Percentiles rank a stretch among this genome's conserved stretches.
phyloP scores from a whole-genome alignment of 306 rosid species.

The Quillaja saponaria region DNA sequence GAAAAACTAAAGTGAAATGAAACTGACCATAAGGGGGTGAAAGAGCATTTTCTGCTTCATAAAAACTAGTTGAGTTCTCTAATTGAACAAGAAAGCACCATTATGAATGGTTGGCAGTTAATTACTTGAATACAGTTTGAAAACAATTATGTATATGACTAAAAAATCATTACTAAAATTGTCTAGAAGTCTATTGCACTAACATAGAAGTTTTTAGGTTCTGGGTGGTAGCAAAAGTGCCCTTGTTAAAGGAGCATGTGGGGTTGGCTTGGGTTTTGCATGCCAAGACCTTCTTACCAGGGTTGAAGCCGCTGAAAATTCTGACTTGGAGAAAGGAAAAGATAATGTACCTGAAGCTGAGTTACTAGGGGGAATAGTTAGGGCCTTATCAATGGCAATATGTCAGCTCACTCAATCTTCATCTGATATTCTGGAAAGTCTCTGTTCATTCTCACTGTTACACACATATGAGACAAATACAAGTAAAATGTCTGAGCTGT shows the following conservation, averaged over 20 bases:
- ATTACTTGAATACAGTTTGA: too few relatives aligned
- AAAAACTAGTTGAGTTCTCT: too few relatives aligned
- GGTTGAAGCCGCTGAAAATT: conserved; percentile 55
- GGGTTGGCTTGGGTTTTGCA: conserved; percentile 87
- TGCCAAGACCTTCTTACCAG: conserved; percentile 87
- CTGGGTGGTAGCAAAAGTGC: conserved; percentile 65
- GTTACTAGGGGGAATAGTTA: conserved; percentile 59
- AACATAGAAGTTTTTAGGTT: conserved; percentile 55
- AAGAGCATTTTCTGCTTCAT: too few relatives aligned
- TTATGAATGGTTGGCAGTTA: too few relatives aligned
- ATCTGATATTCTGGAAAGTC: conserved; percentile 57
- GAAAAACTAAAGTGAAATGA: too few relatives aligned
- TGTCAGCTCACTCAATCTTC: conserved; percentile 57
- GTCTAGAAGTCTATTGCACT: conserved; percentile 23
- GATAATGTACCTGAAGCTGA: conserved; percentile 56
- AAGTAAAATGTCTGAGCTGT: conserved; percentile 36
- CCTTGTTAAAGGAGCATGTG: conserved; percentile 95
- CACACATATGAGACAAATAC: conserved; percentile 35
- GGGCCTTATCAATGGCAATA: conserved; percentile 54
- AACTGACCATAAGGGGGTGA: too few relatives aligned
- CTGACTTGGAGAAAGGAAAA: conserved; percentile 45
- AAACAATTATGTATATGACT: too few relatives aligned
- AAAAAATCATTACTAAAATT: too few relatives aligned
- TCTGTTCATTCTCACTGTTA: conserved; percentile 53
- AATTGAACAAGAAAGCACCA: too few relatives aligned